Evolutionary conservation across 2,329 filamentous ascomycete genomes (phyloP).

Genomic region (Penicillium verrucosum): DNA sequence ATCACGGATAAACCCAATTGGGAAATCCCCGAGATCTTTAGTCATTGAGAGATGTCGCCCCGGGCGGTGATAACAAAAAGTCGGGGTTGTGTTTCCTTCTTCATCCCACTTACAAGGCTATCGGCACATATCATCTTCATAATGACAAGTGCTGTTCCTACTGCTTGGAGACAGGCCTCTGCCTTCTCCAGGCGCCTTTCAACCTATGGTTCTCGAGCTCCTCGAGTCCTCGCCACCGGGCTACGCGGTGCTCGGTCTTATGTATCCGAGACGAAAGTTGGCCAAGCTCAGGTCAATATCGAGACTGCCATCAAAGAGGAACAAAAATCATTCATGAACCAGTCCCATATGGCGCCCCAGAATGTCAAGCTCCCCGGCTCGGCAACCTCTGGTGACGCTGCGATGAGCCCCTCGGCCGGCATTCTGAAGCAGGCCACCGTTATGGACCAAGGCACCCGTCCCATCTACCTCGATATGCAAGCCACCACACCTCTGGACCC

Average conservation of each 20-base stretch:
- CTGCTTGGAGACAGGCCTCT: constrained; percentile 72
- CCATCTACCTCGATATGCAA: constrained; percentile 98
- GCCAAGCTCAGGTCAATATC: constrained; percentile 67
- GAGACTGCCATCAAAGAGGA: constrained; percentile 84
- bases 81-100: constrained; percentile 15
- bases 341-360: constrained; percentile 54
- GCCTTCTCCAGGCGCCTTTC: constrained; percentile 52
- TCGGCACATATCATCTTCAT: constrained; percentile 22
- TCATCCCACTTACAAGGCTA: constrained; percentile 25
- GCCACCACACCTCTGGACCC: constrained; percentile 94
- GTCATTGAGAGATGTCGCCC: constrained; percentile 10
- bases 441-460: constrained; percentile 87
- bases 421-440: constrained; percentile 86
- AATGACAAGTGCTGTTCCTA: constrained; percentile 66
- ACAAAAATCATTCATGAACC: constrained; percentile 69
- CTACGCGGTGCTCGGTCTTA: constrained; percentile 57
- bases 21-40: constrained; percentile 21
- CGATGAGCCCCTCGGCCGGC: constrained; percentile 78
- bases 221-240: constrained; percentile 38
- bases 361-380: constrained; percentile 61
- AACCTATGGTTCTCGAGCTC: constrained; percentile 41
- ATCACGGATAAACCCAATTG: constrained; percentile 16
- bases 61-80: constrained; percentile 14
- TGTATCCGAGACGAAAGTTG: constrained; percentile 75
- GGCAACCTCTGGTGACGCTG: constrained; percentile 59